Evolutionary conservation across 345 rosid species (phyloP), one percentile per base, ranked within the genome.

Genomic region (Euphorbia pulcherrima): DNA sequence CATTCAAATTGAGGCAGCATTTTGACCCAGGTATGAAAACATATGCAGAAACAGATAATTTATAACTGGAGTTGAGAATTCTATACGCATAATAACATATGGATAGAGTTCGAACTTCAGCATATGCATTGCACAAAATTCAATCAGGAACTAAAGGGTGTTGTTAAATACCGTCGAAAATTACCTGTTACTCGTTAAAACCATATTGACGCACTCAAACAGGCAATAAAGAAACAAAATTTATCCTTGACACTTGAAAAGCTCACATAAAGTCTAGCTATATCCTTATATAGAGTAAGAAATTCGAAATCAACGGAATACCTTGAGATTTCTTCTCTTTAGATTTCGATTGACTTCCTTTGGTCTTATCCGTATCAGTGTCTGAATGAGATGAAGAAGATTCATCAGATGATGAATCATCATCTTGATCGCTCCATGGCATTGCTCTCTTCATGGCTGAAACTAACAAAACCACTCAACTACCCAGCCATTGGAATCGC

Each of bases 371-470:
- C 18, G 75, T 33, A 66, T 79, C 83, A 7, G 85, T 60, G 23
- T 74, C 84, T 18, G 90, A 76, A 46, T 51, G 50, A 20, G 85
- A 83, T 0, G 52, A 62, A 6, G 66, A 62, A 41, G 85, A 79
- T 59, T 77, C 81, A 48, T 79, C 83, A 2, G 74, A 72, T 7
- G 84, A 79, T 5, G 85, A 81, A 62, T 70, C 82, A 0, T 74
- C 75, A 16, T 78, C 83, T 67, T 79, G 69, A 26, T 79, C 85
- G 48, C 72, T 76, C 85, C 90, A 85, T 11, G 88, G 77, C 65
- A 79, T 74, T 28, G 84, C 70, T 81, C 92, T 81, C 77, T 88
- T 88, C 92, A 86, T 86, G 60, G 28, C 35, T 27, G 11, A 30
- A 44, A 16, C 53, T 23, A 62, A 41, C 30, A 62, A 62, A 37